Conservation (phyloP, 306 rosid genomes). For the Fragaria ananassa region DNA sequence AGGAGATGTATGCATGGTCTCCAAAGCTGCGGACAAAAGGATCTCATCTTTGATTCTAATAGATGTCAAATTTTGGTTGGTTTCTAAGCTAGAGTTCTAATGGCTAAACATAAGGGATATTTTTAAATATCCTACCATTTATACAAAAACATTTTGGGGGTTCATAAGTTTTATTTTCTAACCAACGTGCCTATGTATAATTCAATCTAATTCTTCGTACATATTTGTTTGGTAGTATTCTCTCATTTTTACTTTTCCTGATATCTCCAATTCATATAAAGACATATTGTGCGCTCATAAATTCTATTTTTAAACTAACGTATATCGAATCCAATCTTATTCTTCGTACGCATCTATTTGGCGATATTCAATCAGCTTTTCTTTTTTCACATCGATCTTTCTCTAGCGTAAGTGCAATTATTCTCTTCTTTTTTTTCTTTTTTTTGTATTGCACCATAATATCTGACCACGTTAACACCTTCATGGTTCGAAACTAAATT, state of each 20-base stretch:
- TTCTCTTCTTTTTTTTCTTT: not conserved
- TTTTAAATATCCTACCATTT: not conserved
- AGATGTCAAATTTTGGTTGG: conserved; percentile 69
- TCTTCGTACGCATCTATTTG: not conserved
- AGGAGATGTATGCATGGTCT: conserved; percentile 61
- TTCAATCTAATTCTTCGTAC: not conserved
- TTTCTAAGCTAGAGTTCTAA: conserved; percentile 36
- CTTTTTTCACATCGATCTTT: not conserved
- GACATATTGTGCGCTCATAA: not conserved
- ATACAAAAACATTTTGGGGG: not conserved
- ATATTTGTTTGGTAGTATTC: too few species aligned
- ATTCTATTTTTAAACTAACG: conserved; percentile 21
- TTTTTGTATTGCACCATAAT: too few species aligned
- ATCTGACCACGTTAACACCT: too few species aligned
- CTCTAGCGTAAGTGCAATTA: not conserved
- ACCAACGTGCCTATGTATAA: not conserved
- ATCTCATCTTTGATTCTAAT: conserved; percentile 71
- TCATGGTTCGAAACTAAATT: too few species aligned
- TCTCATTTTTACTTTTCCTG: not conserved
- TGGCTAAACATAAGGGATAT: conserved; percentile 24
- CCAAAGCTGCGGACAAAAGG: conserved; percentile 83
- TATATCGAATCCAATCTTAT: not conserved
- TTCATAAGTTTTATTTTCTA: conserved; percentile 20
- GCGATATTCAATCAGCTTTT: not conserved
- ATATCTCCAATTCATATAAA: not conserved